Evolutionary conservation across 108 stramenopile species (phyloP).

Genomic region (Fragilariopsis cylindrus): DNA sequence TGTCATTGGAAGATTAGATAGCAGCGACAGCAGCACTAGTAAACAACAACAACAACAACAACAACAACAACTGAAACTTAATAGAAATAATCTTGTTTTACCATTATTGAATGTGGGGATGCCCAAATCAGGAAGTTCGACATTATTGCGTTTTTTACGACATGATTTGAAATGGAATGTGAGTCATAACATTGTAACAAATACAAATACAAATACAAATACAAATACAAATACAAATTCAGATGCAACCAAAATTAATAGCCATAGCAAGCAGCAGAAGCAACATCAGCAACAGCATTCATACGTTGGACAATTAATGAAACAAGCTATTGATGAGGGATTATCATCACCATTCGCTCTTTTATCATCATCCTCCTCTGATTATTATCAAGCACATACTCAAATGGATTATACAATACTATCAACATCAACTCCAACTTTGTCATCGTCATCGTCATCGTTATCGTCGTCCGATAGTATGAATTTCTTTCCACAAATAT

Average conservation of each 20-base stretch:
- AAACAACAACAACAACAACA: background rate
- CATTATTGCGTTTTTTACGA: conserved; percentile 4
- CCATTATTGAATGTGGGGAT: conserved; percentile 19
- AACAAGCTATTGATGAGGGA: background rate
- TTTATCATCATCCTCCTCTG: background rate
- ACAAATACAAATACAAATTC: background rate
- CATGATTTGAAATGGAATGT: conserved; percentile 8
- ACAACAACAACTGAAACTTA: background rate
- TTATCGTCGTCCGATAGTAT: background rate
- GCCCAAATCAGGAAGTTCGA: conserved; percentile 20
- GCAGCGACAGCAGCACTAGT: background rate
- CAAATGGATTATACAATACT: conserved; percentile 15
- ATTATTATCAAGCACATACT: background rate
- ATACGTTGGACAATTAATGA: conserved; percentile 8
- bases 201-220: background rate
- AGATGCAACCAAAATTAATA: background rate
- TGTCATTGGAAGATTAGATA: background rate
- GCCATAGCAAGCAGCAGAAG: no score
- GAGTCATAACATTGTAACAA: background rate
- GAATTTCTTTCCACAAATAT: conserved; percentile 17
- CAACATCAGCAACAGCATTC: background rate
- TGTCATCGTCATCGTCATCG: background rate
- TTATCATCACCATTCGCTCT: background rate
- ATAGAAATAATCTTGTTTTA: background rate
- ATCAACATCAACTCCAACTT: background rate